phyloP scores from a whole-genome alignment of 768 basidiomycete genomes.

The Tephrocybe rancida region DNA sequence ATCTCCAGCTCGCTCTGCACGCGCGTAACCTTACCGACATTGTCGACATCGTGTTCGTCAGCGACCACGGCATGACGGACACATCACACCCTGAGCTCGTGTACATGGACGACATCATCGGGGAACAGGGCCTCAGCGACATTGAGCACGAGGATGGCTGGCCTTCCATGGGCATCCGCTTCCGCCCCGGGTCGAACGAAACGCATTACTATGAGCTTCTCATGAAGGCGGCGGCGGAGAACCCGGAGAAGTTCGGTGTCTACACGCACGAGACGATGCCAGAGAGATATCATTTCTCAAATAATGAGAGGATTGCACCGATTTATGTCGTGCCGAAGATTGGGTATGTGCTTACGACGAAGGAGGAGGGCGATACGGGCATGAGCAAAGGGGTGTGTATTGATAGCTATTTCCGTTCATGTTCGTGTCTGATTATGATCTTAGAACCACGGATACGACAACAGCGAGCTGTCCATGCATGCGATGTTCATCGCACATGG shows the following conservation, averaged over 20 bases:
- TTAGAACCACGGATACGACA: conserved; percentile 92
- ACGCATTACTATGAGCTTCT: conserved; percentile 59
- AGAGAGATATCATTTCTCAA: conserved; percentile 71
- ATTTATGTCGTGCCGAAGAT: conserved; percentile 83
- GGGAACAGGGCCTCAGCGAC: conserved; percentile 55
- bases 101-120: conserved; percentile 82
- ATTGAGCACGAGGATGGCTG: conserved; percentile 86
- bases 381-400: conserved; percentile 77
- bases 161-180: conserved; percentile 88
- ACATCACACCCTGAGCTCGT: conserved; percentile 77
- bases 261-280: conserved; percentile 86
- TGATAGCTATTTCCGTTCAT: neutral
- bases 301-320: conserved; percentile 81
- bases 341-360: conserved; percentile 78
- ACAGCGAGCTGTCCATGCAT: conserved; percentile 73
- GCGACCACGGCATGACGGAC: conserved; percentile 91
- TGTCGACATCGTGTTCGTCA: conserved; percentile 88
- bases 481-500: conserved; percentile 94
- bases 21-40: conserved; percentile 79
- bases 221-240: conserved; percentile 48
- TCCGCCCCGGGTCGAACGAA: conserved; percentile 58
- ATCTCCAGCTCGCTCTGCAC: conserved; percentile 63
- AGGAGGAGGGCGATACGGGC: conserved; percentile 56
- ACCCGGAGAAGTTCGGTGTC: conserved; percentile 73
- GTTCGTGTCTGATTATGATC: neutral